Percentiles rank a stretch among this genome's conserved stretches.
Conservation (phyloP, 306 rosid species). For the Medicago truncatula region DNA sequence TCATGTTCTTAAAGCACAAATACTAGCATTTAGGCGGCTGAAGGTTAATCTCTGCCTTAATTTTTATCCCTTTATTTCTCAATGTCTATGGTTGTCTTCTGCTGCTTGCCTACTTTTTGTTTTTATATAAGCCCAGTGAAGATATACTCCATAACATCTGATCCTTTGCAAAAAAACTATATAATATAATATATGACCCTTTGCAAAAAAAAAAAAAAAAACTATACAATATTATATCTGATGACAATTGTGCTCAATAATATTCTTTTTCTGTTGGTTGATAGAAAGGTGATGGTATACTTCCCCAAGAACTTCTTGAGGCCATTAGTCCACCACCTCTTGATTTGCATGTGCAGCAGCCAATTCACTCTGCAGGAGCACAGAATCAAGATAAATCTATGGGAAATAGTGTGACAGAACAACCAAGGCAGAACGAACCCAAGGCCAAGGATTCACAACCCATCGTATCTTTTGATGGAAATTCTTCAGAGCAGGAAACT, state of each 20-base stretch:
- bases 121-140: slow-evolving; percentile 28
- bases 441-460: slow-evolving; percentile 62
- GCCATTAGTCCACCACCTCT: slow-evolving; percentile 92
- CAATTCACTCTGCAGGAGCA: slow-evolving; percentile 61
- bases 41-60: slow-evolving; percentile 62
- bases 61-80: slow-evolving; percentile 27
- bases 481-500: slow-evolving; percentile 63
- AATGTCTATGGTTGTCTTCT: slow-evolving; percentile 29
- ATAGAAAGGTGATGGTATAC: slow-evolving; percentile 92
- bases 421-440: slow-evolving; percentile 56
- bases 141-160: slow-evolving; percentile 29
- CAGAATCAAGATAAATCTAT: slow-evolving; percentile 65
- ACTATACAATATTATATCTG: slow-evolving; percentile 13
- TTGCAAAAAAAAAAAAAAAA: too few relatives aligned
- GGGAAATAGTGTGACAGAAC: slow-evolving; percentile 65
- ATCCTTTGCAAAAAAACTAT: background rate
- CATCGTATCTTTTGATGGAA: slow-evolving; percentile 57
- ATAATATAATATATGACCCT: slow-evolving; percentile 6
- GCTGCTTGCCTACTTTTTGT: slow-evolving; percentile 19
- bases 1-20: slow-evolving; percentile 97
- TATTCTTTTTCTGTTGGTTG: slow-evolving; percentile 47
- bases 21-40: slow-evolving; percentile 91
- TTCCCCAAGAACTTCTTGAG: slow-evolving; percentile 92
- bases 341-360: slow-evolving; percentile 74
- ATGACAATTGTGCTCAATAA: slow-evolving; percentile 41